Percentiles rank a stretch among this genome's conserved stretches.
phyloP scores from a whole-genome alignment of 2,329 filamentous ascomycete genomes.

The Exophiala aquamarina region DNA sequence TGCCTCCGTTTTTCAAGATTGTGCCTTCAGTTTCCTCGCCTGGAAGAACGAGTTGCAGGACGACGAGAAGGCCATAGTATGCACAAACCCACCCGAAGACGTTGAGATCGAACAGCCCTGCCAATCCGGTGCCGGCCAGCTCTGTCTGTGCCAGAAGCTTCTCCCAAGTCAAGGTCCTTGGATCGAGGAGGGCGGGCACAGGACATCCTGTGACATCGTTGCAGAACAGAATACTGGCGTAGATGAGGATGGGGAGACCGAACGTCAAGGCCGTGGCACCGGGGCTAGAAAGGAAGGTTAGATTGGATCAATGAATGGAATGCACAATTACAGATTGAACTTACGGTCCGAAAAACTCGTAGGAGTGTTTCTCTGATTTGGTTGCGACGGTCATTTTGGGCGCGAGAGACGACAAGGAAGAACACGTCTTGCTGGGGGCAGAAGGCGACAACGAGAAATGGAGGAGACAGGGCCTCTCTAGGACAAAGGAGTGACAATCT shows the following conservation, averaged over 20 bases:
- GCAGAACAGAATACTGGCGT: conserved; percentile 79
- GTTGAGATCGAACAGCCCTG: conserved; percentile 68
- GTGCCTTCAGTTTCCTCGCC: conserved; percentile 70
- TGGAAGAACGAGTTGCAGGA: conserved; percentile 75
- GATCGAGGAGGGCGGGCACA: conserved; percentile 74
- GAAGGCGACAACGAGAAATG: too few relatives aligned
- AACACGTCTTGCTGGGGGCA: too few relatives aligned
- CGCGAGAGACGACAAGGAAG: too few relatives aligned
- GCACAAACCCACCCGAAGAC: conserved; percentile 69
- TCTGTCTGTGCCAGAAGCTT: conserved; percentile 77
- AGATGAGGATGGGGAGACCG: conserved; percentile 75
- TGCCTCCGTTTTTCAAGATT: conserved; percentile 67
- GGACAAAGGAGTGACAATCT: too few relatives aligned
- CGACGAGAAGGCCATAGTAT: conserved; percentile 75
- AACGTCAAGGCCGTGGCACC: conserved; percentile 78
- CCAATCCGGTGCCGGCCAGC: conserved; percentile 72
- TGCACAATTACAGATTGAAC: too few relatives aligned
- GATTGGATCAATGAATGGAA: too few relatives aligned
- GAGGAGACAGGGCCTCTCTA: too few relatives aligned
- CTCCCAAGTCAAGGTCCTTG: conserved; percentile 68
- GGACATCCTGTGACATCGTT: conserved; percentile 93
- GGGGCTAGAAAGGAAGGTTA: conserved; percentile 50
- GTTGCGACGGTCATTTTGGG: background rate
- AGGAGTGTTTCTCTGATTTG: conserved; percentile 37
- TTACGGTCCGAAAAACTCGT: conserved; percentile 50